Conservation (phyloP, 2,329 filamentous ascomycete species). For the Diatrype stigma region DNA sequence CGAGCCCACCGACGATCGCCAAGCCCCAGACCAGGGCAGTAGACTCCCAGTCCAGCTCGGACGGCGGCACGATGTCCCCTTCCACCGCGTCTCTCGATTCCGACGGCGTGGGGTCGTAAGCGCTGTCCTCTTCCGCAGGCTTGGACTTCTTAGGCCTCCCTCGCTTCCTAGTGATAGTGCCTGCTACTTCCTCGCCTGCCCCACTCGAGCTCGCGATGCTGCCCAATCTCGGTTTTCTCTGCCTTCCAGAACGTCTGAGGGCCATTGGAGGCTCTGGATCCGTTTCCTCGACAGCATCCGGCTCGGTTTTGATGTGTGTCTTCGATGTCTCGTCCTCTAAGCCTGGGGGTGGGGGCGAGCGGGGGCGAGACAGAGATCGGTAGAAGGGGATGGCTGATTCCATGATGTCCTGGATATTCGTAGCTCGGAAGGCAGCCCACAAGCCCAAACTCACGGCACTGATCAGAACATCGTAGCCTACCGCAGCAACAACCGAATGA, state of each 20-base stretch:
- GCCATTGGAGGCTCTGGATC: constrained; percentile 14
- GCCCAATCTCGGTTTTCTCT: constrained; percentile 11
- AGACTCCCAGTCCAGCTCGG: constrained; percentile 42
- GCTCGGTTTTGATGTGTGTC: constrained; percentile 7
- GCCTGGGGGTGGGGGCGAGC: neutral
- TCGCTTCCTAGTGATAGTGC: constrained; percentile 9
- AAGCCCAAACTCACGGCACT: constrained; percentile 48
- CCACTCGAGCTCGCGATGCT: constrained; percentile 20
- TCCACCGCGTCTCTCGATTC: constrained; percentile 29
- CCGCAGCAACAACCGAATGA: constrained; percentile 54
- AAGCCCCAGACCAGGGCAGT: constrained; percentile 44
- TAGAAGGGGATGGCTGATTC: constrained; percentile 30
- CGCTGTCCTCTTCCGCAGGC: constrained; percentile 22
- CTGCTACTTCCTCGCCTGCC: constrained; percentile 12
- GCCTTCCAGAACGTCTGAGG: constrained; percentile 15
- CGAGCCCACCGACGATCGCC: constrained; percentile 39
- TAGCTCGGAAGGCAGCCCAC: constrained; percentile 53
- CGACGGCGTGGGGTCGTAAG: constrained; percentile 34
- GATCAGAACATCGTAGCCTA: constrained; percentile 56
- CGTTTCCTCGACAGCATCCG: neutral
- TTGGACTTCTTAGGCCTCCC: constrained; percentile 19
- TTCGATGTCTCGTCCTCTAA: constrained; percentile 8
- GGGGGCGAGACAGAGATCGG: constrained; percentile 1
- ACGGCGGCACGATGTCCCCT: constrained; percentile 37
- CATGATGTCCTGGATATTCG: constrained; percentile 48